Percentiles rank a stretch among this genome's conserved stretches.
These are phyloP conservation scores for Agrostemma githago DNA, from an alignment of 148 eudicot genomes.

Conservation along the genomic window DNA sequence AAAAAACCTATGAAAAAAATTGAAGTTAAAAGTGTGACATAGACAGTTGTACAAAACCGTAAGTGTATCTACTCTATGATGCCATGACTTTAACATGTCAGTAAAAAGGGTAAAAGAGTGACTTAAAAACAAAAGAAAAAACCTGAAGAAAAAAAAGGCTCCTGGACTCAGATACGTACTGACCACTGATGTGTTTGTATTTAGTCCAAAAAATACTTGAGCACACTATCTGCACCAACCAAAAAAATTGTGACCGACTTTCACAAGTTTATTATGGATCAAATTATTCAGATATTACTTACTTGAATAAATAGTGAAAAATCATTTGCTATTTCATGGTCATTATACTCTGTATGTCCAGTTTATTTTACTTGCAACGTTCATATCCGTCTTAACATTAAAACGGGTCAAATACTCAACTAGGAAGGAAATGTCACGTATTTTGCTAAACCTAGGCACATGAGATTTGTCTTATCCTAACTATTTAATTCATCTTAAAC, in stretches of 20 bases:
- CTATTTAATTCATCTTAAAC: too few species aligned
- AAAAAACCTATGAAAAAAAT: slow-evolving; percentile 17
- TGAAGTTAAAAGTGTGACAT: not conserved
- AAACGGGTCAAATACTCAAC: too few species aligned
- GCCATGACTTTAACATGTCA: slow-evolving; percentile 18
- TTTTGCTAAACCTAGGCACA: too few species aligned
- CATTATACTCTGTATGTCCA: too few species aligned
- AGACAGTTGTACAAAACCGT: slow-evolving; percentile 15
- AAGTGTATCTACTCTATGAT: slow-evolving; percentile 7
- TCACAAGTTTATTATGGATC: too few species aligned
- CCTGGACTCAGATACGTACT: slow-evolving; percentile 12
- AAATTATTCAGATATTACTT: too few species aligned
- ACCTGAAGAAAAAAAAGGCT: slow-evolving; percentile 2
- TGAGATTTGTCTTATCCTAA: too few species aligned
- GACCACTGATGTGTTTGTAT: slow-evolving; percentile 11
- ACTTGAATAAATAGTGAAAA: too few species aligned
- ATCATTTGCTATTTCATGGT: too few species aligned
- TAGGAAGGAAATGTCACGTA: too few species aligned
- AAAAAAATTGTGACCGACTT: not conserved
- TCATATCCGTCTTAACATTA: too few species aligned
- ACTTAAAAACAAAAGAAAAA: not conserved
- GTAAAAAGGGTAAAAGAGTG: not conserved
- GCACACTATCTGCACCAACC: slow-evolving; percentile 16
- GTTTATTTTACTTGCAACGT: too few species aligned
- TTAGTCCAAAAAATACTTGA: slow-evolving; percentile 13